These are phyloP conservation scores for Novymonas esmeraldas DNA, from an alignment of 208 protist genomes.

Conservation along the genomic window DNA sequence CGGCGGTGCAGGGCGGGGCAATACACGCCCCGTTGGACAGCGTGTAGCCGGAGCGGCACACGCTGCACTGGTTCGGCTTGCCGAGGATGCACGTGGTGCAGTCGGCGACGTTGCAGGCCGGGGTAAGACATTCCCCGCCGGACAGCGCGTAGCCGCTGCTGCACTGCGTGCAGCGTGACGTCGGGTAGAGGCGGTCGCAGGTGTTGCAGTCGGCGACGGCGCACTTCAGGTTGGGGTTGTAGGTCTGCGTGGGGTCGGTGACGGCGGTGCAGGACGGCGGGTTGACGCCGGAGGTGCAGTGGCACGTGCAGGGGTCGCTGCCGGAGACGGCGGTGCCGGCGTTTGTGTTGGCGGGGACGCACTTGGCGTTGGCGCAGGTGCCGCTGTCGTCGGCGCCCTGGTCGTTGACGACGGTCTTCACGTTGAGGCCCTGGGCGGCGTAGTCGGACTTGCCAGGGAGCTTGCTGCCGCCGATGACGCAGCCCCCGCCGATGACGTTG, in stretches of 20 bases:
- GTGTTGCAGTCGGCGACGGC: background rate
- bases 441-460: background rate
- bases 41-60: too few relatives aligned
- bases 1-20: too few relatives aligned
- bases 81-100: background rate
- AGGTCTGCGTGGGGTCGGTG: conserved; percentile 12
- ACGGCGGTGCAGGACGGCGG: conserved; percentile 5
- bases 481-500: background rate
- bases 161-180: conserved; percentile 3
- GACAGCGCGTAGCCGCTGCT: too few relatives aligned
- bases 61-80: background rate
- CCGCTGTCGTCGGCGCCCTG: background rate
- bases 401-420: conserved; percentile 2
- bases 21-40: too few relatives aligned
- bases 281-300: conserved; percentile 6
- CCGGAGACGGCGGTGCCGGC: background rate
- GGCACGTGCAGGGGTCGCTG: conserved; percentile 11
- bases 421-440: background rate
- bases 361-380: conserved; percentile 16
- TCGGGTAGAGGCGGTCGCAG: conserved; percentile 6
- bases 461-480: background rate
- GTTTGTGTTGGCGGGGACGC: conserved; percentile 11
- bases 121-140: too few relatives aligned
- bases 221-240: background rate
- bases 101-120: background rate